Evolutionary conservation across 225 moss, liverwort and hornwort species (phyloP), one percentile per base, ranked within the genome.

Genomic region (Physcomitrellopsis africana): DNA sequence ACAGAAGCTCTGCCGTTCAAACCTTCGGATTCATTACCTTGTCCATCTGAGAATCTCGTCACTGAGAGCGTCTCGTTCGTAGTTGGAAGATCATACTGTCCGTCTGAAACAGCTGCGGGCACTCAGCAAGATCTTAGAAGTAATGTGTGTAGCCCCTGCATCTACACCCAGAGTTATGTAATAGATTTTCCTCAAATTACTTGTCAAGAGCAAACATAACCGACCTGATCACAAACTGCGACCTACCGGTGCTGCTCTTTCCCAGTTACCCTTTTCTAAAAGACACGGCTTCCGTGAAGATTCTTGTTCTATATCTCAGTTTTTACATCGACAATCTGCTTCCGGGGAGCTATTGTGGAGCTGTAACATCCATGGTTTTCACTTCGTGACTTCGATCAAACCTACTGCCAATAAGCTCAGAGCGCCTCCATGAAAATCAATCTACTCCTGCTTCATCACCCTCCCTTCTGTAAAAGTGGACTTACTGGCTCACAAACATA

Each of bases 401-500:
- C 67, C 58, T 77, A 71, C 70, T 60, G 42, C 77, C 70, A 69
- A 11, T 56, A 60, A 49, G 49, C 57, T 74, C 41, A 23, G 46
- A 37, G 32, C 32, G 32, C 69, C 67, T 78, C 24, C 66, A 17
- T 20, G 49, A 46, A 77, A 73, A 37, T 77, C 53, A 49, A 55
- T 73, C 26, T 60, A 65, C 43, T 27, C 65, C 32, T 37, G 32
- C 32, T 37, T 63, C 43, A 63, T 45, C 55, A 70, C 54, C 27
- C 41, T 60, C 70, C 63, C 62, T 51, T 22, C 17, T 58, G 9
- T 58, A 3, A 14, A 24, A n/a, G 23, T 72, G 67, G 72, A 83
- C 68, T n/a, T 61, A 69, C 54, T 53, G 78, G 84, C 78, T 81
- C 84, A 72, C 72, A 37, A 75, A 68, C 61, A 55, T 67, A 69